These are phyloP conservation scores for Rauvolfia tetraphylla DNA, from an alignment of 257 asterid species.

Conservation along the genomic window DNA sequence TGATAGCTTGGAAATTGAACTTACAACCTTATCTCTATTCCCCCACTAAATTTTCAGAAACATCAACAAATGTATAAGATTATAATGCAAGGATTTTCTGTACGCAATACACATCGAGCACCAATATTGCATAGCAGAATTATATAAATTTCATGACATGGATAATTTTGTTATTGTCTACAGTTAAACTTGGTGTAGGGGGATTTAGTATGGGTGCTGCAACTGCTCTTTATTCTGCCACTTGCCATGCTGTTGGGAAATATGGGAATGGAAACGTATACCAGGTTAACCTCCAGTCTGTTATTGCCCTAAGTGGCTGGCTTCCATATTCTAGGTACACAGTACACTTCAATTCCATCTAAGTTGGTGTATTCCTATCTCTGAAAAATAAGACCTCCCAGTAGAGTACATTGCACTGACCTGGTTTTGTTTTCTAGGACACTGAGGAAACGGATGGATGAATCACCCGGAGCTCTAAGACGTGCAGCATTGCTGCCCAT, in stretches of 20 bases:
- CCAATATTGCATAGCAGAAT: not conserved
- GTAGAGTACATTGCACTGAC: not conserved
- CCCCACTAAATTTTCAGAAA: too few relatives aligned
- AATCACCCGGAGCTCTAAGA: conserved; percentile 41
- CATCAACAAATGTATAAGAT: too few relatives aligned
- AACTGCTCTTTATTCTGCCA: conserved; percentile 74
- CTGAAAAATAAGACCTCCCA: not conserved
- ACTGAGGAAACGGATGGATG: conserved; percentile 49
- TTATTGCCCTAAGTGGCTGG: conserved; percentile 80
- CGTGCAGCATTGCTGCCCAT: conserved; percentile 73
- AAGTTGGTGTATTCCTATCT: not conserved
- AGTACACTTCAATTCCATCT: not conserved
- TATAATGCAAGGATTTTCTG: not conserved
- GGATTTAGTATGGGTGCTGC: conserved; percentile 96
- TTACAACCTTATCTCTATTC: too few relatives aligned
- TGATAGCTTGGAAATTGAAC: too few relatives aligned
- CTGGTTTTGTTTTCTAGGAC: conserved; percentile 40
- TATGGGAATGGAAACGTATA: conserved; percentile 50
- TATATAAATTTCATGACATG: not conserved
- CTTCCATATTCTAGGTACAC: conserved; percentile 73
- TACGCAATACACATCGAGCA: not conserved
- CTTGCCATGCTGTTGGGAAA: conserved; percentile 55
- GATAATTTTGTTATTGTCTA: conserved; percentile 13
- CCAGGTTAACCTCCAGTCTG: conserved; percentile 44
- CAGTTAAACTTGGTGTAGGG: conserved; percentile 80